These are phyloP conservation scores for Penicillium pancosmium DNA, from an alignment of 495 filamentous ascomycete genomes.

Conservation along the genomic window DNA sequence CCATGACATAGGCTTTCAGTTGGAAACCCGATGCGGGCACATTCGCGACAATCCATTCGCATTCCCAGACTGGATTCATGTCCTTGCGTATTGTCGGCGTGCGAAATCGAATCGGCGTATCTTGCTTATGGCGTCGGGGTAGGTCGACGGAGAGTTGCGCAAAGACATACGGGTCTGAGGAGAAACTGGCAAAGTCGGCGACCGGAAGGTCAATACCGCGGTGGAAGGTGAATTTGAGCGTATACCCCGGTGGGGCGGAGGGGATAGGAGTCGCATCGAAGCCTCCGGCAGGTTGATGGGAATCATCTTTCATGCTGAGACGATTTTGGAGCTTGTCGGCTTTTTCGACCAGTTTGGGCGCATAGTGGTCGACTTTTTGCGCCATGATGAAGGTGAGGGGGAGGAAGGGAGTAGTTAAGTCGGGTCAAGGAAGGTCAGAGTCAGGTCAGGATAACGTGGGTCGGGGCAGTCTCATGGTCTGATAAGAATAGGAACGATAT, in stretches of 20 bases:
- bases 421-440: not conserved
- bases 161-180: constrained; percentile 81
- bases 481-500: constrained; percentile 2
- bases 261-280: constrained; percentile 80
- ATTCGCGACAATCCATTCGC: constrained; percentile 85
- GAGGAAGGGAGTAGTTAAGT: not conserved
- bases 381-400: constrained; percentile 23
- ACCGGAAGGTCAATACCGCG: constrained; percentile 77
- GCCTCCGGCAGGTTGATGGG: constrained; percentile 67
- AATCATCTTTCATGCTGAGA: constrained; percentile 31
- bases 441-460: not conserved
- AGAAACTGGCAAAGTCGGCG: constrained; percentile 73
- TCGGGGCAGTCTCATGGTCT: not conserved
- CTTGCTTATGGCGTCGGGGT: constrained; percentile 76
- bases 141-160: constrained; percentile 67
- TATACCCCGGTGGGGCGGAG: constrained; percentile 72
- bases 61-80: constrained; percentile 77
- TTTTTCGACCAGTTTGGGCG: constrained; percentile 56
- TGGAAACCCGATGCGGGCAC: constrained; percentile 76
- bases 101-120: constrained; percentile 69
- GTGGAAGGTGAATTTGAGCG: constrained; percentile 83
- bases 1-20: constrained; percentile 80
- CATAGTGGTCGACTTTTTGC: constrained; percentile 39
- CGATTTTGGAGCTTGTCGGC: constrained; percentile 61
- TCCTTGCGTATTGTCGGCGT: constrained; percentile 73